Conservation (phyloP, 2,329 filamentous ascomycete species). For the Fusarium brevicatenulatum region DNA sequence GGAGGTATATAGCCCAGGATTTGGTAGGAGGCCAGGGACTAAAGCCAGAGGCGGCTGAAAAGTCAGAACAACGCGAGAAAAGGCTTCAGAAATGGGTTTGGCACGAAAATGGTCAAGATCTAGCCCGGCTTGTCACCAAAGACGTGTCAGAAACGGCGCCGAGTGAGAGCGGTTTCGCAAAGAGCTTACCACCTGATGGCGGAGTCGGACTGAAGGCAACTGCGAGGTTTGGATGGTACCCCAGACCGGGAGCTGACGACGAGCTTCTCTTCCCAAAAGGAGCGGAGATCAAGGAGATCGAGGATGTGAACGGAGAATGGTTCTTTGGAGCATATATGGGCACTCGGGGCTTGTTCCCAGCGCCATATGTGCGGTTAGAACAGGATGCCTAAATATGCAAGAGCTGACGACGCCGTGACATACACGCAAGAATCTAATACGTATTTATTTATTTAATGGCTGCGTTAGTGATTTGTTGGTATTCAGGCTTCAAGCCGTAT, state of each 20-base stretch:
- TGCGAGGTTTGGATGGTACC: conserved; percentile 83
- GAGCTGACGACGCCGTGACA: neutral
- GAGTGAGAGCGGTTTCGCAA: conserved; percentile 43
- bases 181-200: conserved; percentile 76
- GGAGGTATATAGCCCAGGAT: conserved; percentile 74
- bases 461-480: neutral
- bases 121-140: conserved; percentile 60
- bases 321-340: conserved; percentile 88
- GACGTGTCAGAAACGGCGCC: conserved; percentile 61
- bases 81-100: conserved; percentile 64
- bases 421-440: neutral
- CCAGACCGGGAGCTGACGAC: conserved; percentile 70
- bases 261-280: conserved; percentile 87
- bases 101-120: conserved; percentile 53
- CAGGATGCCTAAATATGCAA: conserved; percentile 41
- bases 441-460: neutral
- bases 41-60: conserved; percentile 64
- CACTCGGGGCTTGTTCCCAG: conserved; percentile 80
- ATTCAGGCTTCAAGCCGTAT: conserved; percentile 2
- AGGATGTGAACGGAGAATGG: conserved; percentile 93
- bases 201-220: conserved; percentile 72
- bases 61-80: conserved; percentile 45
- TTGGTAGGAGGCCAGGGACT: conserved; percentile 81
- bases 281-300: conserved; percentile 83
- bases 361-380: conserved; percentile 72